A percentile compares a stretch with the other conserved stretches of the same genome.
These are phyloP conservation scores for Cytospora mali DNA, from an alignment of 2,329 filamentous ascomycete species.

Conservation along the genomic window DNA sequence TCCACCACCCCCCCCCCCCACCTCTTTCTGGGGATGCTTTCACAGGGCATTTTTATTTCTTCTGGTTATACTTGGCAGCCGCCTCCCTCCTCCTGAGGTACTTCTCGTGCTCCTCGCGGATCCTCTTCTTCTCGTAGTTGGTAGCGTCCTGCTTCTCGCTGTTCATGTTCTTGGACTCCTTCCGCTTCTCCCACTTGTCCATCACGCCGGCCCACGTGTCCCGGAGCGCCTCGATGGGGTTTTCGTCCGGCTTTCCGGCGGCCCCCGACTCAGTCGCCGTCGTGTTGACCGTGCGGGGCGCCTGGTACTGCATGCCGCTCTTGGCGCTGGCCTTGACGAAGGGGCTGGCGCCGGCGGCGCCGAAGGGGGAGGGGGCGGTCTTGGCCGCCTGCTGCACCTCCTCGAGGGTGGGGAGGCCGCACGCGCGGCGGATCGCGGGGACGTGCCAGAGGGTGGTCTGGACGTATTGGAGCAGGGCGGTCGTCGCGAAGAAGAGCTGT, in stretches of 20 bases:
- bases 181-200: constrained; percentile 12
- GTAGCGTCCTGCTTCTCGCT: constrained; percentile 1
- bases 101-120: constrained; percentile 23
- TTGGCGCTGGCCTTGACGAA: constrained; percentile 12
- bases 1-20: background rate
- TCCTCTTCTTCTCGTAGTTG: constrained; percentile 17
- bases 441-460: constrained; percentile 51
- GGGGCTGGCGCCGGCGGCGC: constrained; percentile 16
- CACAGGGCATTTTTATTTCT: constrained; percentile 3
- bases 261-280: constrained; percentile 25
- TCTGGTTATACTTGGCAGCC: constrained; percentile 13
- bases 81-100: constrained; percentile 17
- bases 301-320: constrained; percentile 34
- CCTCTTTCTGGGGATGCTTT: background rate
- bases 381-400: constrained; percentile 1
- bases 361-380: constrained; percentile 2
- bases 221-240: constrained; percentile 10
- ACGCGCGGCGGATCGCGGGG: constrained; percentile 40
- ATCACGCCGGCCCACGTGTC: constrained; percentile 3
- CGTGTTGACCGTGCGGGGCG: constrained; percentile 37
- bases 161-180: background rate
- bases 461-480: constrained; percentile 40
- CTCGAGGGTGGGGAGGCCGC: constrained; percentile 43
- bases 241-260: background rate
- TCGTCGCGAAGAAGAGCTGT: constrained; percentile 63